These are phyloP conservation scores for Russula lepida DNA, from an alignment of 768 basidiomycete species.

Conservation along the genomic window DNA sequence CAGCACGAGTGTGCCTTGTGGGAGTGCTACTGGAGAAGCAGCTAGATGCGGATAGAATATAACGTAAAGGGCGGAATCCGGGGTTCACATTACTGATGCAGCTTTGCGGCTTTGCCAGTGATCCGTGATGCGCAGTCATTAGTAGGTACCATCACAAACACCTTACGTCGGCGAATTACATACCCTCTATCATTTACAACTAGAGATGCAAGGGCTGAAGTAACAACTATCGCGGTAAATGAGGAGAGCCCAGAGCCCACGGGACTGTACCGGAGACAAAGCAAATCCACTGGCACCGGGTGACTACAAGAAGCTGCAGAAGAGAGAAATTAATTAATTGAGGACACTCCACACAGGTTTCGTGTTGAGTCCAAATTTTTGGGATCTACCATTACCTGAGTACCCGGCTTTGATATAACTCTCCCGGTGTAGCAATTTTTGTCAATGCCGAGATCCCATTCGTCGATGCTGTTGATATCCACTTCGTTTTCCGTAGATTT, in stretches of 20 bases:
- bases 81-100: slow-evolving; percentile 70
- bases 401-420: slow-evolving; percentile 81
- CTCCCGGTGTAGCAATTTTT: slow-evolving; percentile 68
- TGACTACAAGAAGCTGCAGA: background rate
- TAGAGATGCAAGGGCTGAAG: slow-evolving; percentile 73
- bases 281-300: slow-evolving; percentile 58
- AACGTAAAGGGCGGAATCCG: slow-evolving; percentile 67
- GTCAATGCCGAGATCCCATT: slow-evolving; percentile 72
- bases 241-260: slow-evolving; percentile 82
- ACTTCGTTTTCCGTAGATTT: slow-evolving; percentile 30
- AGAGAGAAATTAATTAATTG: slow-evolving; percentile 51
- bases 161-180: slow-evolving; percentile 20
- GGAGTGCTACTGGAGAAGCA: slow-evolving; percentile 60
- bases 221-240: slow-evolving; percentile 86
- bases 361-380: background rate
- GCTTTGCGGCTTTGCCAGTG: too few relatives aligned
- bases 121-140: slow-evolving; percentile 54
- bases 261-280: slow-evolving; percentile 83
- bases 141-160: background rate
- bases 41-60: slow-evolving; percentile 69
- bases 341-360: slow-evolving; percentile 48
- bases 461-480: slow-evolving; percentile 36
- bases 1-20: slow-evolving; percentile 57
- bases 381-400: background rate
- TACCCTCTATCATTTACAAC: slow-evolving; percentile 74